phyloP scores from a whole-genome alignment of 768 basidiomycete species.

The Pisolithus orientalis region DNA sequence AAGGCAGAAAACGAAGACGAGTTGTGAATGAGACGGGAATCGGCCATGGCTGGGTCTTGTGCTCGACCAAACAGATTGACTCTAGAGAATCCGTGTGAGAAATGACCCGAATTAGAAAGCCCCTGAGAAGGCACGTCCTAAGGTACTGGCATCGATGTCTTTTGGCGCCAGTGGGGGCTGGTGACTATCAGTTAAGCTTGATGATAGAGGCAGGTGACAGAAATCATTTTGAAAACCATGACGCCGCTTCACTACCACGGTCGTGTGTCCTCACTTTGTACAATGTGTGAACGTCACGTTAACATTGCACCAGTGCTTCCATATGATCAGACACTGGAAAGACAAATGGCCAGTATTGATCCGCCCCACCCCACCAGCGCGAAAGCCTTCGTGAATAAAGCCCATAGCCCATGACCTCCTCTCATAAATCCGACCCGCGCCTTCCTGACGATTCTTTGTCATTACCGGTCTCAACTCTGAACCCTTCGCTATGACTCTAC shows the following conservation, averaged over 20 bases:
- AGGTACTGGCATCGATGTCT: too few relatives aligned
- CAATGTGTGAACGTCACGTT: conserved; percentile 39
- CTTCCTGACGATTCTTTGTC: too few relatives aligned
- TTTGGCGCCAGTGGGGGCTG: background rate
- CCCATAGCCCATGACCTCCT: too few relatives aligned
- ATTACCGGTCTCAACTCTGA: too few relatives aligned
- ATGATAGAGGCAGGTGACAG: conserved; percentile 30
- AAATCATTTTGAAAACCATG: conserved; percentile 25
- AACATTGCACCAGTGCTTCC: conserved; percentile 43
- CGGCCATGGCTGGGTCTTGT: background rate
- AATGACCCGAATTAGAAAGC: too few relatives aligned
- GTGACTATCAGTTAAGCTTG: background rate
- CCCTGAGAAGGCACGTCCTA: too few relatives aligned
- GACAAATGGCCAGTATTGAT: conserved; percentile 40
- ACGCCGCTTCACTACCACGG: conserved; percentile 38
- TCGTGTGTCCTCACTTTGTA: conserved; percentile 37
- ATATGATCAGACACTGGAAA: conserved; percentile 45
- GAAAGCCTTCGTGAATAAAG: too few relatives aligned
- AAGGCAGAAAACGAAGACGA: conserved; percentile 53
- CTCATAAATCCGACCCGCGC: too few relatives aligned
- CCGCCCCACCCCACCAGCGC: conserved; percentile 23
- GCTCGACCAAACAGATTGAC: too few relatives aligned
- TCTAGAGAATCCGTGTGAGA: too few relatives aligned
- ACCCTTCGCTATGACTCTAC: too few relatives aligned
- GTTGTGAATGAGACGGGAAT: conserved; percentile 28